These are phyloP conservation scores for Ustilago loliicola DNA, from an alignment of 1,284 basidiomycete species.

Conservation along the genomic window DNA sequence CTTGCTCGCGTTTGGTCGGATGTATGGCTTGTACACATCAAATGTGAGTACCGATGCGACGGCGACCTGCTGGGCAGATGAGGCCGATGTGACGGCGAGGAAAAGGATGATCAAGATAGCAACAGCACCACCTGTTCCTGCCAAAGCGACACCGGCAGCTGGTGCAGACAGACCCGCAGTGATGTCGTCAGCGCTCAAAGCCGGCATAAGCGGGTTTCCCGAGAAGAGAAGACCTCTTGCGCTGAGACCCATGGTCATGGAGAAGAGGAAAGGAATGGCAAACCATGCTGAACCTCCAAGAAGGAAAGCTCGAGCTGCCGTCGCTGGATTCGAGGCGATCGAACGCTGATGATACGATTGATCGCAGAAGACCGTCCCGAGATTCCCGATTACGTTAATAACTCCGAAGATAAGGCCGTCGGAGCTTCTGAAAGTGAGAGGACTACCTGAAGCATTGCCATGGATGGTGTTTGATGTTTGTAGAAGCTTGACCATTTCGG, in stretches of 20 bases:
- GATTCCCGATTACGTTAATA: slow-evolving; percentile 77
- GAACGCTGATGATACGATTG: slow-evolving; percentile 80
- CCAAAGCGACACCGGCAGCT: slow-evolving; percentile 79
- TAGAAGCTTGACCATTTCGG: slow-evolving; percentile 73
- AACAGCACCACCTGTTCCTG: slow-evolving; percentile 78
- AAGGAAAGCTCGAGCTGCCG: slow-evolving; percentile 88
- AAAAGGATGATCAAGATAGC: slow-evolving; percentile 82
- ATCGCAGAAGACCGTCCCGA: slow-evolving; percentile 78
- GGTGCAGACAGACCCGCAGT: slow-evolving; percentile 65
- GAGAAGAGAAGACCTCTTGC: slow-evolving; percentile 73
- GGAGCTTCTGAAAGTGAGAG: slow-evolving; percentile 83
- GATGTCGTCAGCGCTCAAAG: slow-evolving; percentile 52
- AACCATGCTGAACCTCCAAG: slow-evolving; percentile 85
- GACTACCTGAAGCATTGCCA: slow-evolving; percentile 77
- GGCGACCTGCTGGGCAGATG: slow-evolving; percentile 89
- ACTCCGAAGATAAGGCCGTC: slow-evolving; percentile 88
- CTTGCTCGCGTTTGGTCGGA: slow-evolving; percentile 76
- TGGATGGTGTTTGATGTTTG: slow-evolving; percentile 73
- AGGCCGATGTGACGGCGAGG: slow-evolving; percentile 80
- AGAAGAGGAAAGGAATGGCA: slow-evolving; percentile 76
- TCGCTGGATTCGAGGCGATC: slow-evolving; percentile 84
- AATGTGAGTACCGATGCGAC: slow-evolving; percentile 75
- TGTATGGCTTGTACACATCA: slow-evolving; percentile 78
- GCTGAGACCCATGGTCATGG: slow-evolving; percentile 75
- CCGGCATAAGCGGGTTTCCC: slow-evolving; percentile 56